Percentiles rank a stretch among this genome's conserved stretches.
Conservation (phyloP, 441 rosid species). For the Brassica hybrid region DNA sequence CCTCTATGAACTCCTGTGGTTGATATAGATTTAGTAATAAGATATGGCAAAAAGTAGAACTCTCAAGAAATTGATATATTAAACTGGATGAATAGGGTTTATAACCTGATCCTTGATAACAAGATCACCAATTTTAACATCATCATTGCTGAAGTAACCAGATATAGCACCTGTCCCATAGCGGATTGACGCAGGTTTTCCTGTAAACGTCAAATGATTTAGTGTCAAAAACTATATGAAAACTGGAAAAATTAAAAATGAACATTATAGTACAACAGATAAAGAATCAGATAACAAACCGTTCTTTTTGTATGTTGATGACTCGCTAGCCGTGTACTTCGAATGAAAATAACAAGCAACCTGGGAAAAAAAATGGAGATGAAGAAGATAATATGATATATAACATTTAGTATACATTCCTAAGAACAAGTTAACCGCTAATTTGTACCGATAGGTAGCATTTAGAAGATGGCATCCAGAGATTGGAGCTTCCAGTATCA, state of each 20-base stretch:
- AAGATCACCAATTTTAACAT: constrained; percentile 60
- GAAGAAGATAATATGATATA: not conserved
- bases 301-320: constrained; percentile 63
- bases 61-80: constrained; percentile 11
- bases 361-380: constrained; percentile 44
- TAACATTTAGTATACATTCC: constrained; percentile 10
- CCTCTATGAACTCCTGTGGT: constrained; percentile 69
- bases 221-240: not conserved
- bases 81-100: not conserved
- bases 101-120: constrained; percentile 57
- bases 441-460: constrained; percentile 62
- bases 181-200: constrained; percentile 62
- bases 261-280: not conserved
- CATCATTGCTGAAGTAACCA: constrained; percentile 68
- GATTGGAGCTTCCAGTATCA: constrained; percentile 76
- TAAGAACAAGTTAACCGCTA: not conserved
- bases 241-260: not conserved
- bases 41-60: not conserved
- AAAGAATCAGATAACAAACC: constrained; percentile 43
- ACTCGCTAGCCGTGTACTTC: constrained; percentile 63
- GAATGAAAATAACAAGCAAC: constrained; percentile 74
- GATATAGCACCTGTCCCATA: constrained; percentile 73
- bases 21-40: constrained; percentile 35
- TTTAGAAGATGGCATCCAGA: constrained; percentile 72
- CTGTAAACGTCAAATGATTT: constrained; percentile 35